These are phyloP conservation scores for Ogataea salicorniae DNA, from an alignment of 805 yeast species.

Conservation along the genomic window DNA sequence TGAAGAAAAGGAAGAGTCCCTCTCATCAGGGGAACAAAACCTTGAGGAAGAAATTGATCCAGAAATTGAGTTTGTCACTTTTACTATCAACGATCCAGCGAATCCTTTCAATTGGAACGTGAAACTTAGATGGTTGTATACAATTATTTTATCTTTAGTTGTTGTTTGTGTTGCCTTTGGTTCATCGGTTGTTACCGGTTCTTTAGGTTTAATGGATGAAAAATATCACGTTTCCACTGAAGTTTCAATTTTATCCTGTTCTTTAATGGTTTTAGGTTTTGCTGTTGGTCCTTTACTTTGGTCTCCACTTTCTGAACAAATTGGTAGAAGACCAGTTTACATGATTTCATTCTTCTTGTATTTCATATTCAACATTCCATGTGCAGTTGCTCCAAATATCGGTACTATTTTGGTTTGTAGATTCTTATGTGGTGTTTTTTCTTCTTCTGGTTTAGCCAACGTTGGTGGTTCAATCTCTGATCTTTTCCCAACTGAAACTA, in stretches of 20 bases:
- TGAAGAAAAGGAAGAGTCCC: conserved; percentile 22
- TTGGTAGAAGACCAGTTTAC: conserved; percentile 83
- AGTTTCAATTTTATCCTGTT: conserved; percentile 75
- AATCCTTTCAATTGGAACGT: conserved; percentile 85
- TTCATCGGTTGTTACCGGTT: conserved; percentile 86
- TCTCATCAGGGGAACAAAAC: conserved; percentile 26
- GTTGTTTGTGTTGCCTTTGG: conserved; percentile 93
- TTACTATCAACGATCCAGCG: conserved; percentile 71
- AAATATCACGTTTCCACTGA: conserved; percentile 67
- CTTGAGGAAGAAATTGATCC: conserved; percentile 41
- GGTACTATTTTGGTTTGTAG: conserved; percentile 78
- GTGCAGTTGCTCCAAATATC: conserved; percentile 78
- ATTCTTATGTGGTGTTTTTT: conserved; percentile 81
- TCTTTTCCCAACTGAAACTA: conserved; percentile 71
- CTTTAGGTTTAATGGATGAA: conserved; percentile 61
- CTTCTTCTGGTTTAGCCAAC: conserved; percentile 75
- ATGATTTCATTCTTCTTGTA: conserved; percentile 70
- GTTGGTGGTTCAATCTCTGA: conserved; percentile 93
- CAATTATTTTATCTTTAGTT: conserved; percentile 59
- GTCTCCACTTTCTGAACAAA: conserved; percentile 84
- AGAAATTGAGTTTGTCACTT: conserved; percentile 81
- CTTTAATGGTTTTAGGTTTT: conserved; percentile 86
- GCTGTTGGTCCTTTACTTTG: conserved; percentile 82
- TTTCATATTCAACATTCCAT: conserved; percentile 77
- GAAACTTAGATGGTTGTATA: conserved; percentile 54